Conservation (phyloP, 345 rosid species). For the Hibiscus tridactylites region DNA sequence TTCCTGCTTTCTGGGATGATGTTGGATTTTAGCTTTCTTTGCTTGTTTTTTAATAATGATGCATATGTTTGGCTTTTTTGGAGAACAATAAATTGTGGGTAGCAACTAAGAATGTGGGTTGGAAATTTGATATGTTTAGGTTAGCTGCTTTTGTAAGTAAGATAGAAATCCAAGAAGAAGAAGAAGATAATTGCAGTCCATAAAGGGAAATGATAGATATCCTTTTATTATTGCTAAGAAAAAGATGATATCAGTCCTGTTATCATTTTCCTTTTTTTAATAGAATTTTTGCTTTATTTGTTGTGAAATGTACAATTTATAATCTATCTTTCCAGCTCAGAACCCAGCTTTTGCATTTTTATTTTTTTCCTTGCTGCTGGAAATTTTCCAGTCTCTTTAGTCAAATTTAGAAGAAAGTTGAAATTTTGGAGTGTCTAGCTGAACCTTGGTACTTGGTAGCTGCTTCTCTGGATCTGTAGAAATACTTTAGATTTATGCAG, state of each 20-base stretch:
- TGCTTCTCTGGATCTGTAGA: neutral
- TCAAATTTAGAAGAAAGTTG: neutral
- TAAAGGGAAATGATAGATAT: neutral
- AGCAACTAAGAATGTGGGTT: neutral
- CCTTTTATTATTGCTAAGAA: neutral
- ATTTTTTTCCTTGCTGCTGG: neutral
- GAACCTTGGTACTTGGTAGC: neutral
- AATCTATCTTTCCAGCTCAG: neutral
- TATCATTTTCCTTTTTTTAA: neutral
- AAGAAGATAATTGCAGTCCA: too few species aligned
- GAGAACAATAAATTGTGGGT: neutral
- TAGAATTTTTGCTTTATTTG: neutral
- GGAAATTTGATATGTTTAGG: neutral
- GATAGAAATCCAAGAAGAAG: too few species aligned
- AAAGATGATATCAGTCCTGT: neutral
- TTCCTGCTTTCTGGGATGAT: neutral
- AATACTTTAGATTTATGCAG: neutral
- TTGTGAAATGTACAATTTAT: neutral
- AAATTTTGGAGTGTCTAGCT: neutral
- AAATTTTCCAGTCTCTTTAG: neutral
- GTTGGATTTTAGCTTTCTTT: neutral
- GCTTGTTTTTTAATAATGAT: neutral
- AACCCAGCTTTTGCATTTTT: neutral
- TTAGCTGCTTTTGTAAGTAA: too few species aligned
- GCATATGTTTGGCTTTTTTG: neutral